Conservation (phyloP, 2,329 filamentous ascomycete genomes). For the Bipolaris sorokiniana region DNA sequence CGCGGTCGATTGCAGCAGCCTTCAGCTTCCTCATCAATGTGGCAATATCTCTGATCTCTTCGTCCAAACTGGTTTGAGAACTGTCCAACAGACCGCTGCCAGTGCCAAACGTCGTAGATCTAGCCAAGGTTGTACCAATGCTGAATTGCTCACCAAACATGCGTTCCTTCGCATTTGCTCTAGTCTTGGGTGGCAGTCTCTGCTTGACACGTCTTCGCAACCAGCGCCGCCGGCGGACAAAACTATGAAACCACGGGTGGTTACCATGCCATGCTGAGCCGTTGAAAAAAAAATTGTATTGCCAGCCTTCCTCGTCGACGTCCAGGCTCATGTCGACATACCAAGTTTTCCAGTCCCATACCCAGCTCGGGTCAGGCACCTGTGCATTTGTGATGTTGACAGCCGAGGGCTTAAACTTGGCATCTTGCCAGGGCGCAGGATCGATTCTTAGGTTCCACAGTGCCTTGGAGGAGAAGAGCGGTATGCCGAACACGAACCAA, state of each 20-base stretch:
- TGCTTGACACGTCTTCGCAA: constrained; percentile 78
- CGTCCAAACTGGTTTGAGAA: constrained; percentile 49
- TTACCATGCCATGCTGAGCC: constrained; percentile 77
- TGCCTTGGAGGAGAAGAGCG: constrained; percentile 86
- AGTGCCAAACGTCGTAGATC: constrained; percentile 54
- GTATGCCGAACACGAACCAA: constrained; percentile 83
- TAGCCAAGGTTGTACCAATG: constrained; percentile 44
- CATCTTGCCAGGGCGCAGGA: constrained; percentile 83
- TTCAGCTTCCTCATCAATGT: constrained; percentile 73
- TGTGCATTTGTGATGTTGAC: constrained; percentile 85
- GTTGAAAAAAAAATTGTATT: constrained; percentile 88
- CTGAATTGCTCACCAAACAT: constrained; percentile 49
- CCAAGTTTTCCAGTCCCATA: constrained; percentile 80
- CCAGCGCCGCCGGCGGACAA: constrained; percentile 90
- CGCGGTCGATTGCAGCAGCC: constrained; percentile 78
- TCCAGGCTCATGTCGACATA: constrained; percentile 80
- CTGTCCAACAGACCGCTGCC: constrained; percentile 39
- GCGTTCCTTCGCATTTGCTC: constrained; percentile 39
- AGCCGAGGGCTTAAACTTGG: constrained; percentile 59
- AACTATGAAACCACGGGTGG: constrained; percentile 90
- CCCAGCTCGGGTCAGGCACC: constrained; percentile 92
- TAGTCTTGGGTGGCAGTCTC: constrained; percentile 47
- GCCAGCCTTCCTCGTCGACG: constrained; percentile 91
- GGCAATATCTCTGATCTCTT: constrained; percentile 69
- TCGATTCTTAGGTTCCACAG: constrained; percentile 77